These are phyloP conservation scores for Daldinia grandis DNA, from an alignment of 495 filamentous ascomycete genomes.

Conservation along the genomic window DNA sequence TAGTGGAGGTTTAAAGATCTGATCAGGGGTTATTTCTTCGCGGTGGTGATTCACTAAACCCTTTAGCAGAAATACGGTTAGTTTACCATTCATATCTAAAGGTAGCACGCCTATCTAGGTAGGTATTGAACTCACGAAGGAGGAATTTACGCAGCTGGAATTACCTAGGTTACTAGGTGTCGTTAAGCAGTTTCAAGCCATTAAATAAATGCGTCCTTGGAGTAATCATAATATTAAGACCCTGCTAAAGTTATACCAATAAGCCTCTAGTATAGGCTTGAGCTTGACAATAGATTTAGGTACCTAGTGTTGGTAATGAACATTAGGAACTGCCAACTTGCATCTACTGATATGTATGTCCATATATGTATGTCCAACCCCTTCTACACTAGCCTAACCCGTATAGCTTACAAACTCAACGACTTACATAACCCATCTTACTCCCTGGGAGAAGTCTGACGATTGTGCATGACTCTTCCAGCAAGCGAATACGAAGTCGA, in stretches of 20 bases:
- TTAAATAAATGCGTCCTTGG: neutral
- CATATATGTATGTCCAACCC: neutral
- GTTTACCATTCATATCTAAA: neutral
- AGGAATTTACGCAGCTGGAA: no score
- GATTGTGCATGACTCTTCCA: neutral
- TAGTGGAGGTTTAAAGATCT: neutral
- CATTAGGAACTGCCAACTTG: no score
- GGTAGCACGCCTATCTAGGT: neutral
- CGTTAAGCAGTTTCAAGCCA: neutral
- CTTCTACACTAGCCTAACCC: neutral
- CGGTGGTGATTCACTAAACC: neutral
- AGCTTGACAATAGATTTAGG: no score
- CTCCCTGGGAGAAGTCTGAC: neutral
- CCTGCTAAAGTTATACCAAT: neutral
- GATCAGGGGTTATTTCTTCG: neutral
- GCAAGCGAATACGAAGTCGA: conserved; percentile 6
- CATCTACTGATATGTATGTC: no score
- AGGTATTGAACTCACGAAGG: no score
- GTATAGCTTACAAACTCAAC: neutral
- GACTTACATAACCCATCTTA: neutral
- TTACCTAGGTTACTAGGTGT: neutral
- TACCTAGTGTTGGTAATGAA: no score
- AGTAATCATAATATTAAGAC: neutral
- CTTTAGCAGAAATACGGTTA: neutral
- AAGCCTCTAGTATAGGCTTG: neutral